phyloP scores from a whole-genome alignment of 2,329 filamentous ascomycete genomes.

The Coniella vitis region DNA sequence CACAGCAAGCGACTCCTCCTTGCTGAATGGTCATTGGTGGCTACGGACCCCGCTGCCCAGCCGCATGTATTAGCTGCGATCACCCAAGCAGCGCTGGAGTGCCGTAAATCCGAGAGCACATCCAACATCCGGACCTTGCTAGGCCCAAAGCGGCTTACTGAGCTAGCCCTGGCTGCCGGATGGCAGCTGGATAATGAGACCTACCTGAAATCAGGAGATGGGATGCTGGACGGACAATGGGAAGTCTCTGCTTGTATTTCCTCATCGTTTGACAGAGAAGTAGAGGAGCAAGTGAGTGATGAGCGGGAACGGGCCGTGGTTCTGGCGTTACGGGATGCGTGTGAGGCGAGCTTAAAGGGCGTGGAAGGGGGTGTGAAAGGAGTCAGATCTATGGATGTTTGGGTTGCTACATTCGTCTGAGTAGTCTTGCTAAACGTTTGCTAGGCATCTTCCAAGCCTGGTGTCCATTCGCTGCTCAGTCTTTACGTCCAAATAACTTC shows the following conservation, averaged over 20 bases:
- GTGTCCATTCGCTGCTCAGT: too few relatives aligned
- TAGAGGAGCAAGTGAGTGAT: constrained; percentile 14
- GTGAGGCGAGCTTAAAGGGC: constrained; percentile 16
- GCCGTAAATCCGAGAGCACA: constrained; percentile 8
- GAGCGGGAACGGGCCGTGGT: constrained; percentile 16
- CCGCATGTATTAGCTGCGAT: constrained; percentile 17
- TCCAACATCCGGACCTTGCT: constrained; percentile 9
- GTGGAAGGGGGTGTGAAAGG: constrained; percentile 15
- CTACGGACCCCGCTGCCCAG: constrained; percentile 3
- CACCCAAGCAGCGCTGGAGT: constrained; percentile 15
- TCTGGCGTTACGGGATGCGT: constrained; percentile 11
- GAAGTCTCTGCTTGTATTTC: constrained; percentile 16
- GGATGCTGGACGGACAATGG: constrained; percentile 16
- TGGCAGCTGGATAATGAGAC: constrained; percentile 16
- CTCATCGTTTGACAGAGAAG: constrained; percentile 11
- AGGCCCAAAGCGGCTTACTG: background rate
- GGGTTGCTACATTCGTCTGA: constrained; percentile 17
- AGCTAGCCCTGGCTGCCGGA: constrained; percentile 1
- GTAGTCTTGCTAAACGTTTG: background rate
- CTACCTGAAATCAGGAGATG: constrained; percentile 10
- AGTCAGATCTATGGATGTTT: constrained; percentile 19
- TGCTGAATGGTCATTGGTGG: constrained; percentile 16
- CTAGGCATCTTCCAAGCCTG: background rate
- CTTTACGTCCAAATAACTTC: too few relatives aligned
- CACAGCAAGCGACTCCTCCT: constrained; percentile 16